Base-by-base conservation (phyloP, 345 rosid species). In the Boechera divaricarpa region DNA sequence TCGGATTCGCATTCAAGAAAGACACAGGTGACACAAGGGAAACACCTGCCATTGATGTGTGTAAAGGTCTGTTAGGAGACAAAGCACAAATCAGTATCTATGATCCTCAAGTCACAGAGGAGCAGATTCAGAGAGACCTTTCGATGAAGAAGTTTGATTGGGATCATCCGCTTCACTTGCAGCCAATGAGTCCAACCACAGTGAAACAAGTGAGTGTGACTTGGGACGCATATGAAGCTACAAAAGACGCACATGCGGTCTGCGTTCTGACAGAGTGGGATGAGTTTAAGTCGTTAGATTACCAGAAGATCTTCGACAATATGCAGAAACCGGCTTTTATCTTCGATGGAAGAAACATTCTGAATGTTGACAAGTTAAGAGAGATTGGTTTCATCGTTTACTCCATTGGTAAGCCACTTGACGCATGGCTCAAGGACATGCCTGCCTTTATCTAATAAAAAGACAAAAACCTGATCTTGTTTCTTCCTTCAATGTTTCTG, bases 271-370 rank as follows among this genome's bases (percentile, higher is more conserved):
- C 98, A 0, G 94, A 93, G 83, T 93, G 98, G 98, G 98, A 90
- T 5, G 97, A 93, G 79, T 93, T 93, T 78, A 90, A 83, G 94
- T 79, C 74, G 9, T 90, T 93, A 0, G 98, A 93, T 66, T 93
- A 82, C 86, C 79, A 89, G 83, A 90, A 39, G 89, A 93, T 93
- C 73, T 89, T 83, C 16, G 90, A 90, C 69, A 87, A 83, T 74
- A 93, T 93, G 98, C 93, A 93, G 87, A 93, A 93, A 79, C 98
- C 97, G 1, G 98, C 97, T 9, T 93, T 89, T 16, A 84, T 93
- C 52, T 93, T 91, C 29, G 97, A 93, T 35, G 98, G 98, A 35
- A 87, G 97, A 84, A 93, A 93, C 81, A 41, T 91, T 12, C 69
- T 83, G 70, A 77, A 89, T 35, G 84, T 47, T 9, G 81, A 89